Evolutionary conservation across 2,329 filamentous ascomycete genomes (phyloP).

Genomic region (Sarocladium kiliense): DNA sequence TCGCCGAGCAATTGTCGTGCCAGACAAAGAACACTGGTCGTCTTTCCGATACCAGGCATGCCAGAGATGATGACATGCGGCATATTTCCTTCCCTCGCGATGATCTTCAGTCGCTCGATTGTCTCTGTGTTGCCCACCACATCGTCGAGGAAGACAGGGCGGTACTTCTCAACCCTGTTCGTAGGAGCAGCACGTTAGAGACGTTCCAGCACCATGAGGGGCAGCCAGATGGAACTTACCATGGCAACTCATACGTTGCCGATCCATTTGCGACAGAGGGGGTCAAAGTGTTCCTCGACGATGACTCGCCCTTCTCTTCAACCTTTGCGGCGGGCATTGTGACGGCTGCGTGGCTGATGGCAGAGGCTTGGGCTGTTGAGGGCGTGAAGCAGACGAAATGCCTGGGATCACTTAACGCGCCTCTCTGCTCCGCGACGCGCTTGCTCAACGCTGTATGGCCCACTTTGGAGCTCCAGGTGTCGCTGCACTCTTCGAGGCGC

Average conservation of each 20-base stretch:
- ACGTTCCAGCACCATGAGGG: constrained; percentile 13
- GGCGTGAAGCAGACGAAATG: constrained; percentile 1
- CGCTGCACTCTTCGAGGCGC: not conserved
- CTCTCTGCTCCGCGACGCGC: constrained; percentile 8
- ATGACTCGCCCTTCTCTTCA: constrained; percentile 55
- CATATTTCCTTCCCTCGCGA: constrained; percentile 98
- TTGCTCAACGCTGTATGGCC: not conserved
- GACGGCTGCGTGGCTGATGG: constrained; percentile 11
- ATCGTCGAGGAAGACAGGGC: constrained; percentile 90
- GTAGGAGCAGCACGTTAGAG: constrained; percentile 1
- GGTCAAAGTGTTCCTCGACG: constrained; percentile 48
- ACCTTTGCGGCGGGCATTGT: constrained; percentile 45
- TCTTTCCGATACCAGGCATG: constrained; percentile 98
- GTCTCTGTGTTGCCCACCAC: constrained; percentile 98
- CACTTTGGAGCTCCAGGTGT: not conserved
- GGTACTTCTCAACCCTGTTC: constrained; percentile 95
- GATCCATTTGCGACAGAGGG: constrained; percentile 44
- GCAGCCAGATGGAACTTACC: constrained; percentile 40
- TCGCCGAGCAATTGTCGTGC: constrained; percentile 88
- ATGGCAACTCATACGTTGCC: constrained; percentile 70
- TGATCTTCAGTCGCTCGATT: constrained; percentile 94
- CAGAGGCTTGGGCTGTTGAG: not conserved
- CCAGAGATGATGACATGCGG: constrained; percentile 99
- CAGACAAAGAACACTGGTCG: constrained; percentile 88
- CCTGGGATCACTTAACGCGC: constrained; percentile 12